A percentile compares a stretch with the other conserved stretches of the same genome.
Conservation (phyloP, 129 eudicot species). For the Silybum marianum region DNA sequence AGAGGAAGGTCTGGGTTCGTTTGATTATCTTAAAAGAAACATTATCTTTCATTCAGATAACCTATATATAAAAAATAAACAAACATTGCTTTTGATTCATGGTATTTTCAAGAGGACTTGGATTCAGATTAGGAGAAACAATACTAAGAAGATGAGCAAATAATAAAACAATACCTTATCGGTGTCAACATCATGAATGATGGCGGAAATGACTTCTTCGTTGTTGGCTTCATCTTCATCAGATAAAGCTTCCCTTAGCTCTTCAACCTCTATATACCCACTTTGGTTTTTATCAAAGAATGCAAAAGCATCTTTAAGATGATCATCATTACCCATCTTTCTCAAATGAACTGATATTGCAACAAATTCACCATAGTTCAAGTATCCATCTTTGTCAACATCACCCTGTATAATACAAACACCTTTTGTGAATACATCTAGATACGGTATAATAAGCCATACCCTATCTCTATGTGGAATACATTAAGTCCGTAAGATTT, state of each 20-base stretch:
- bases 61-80: too few species aligned
- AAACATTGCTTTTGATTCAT: too few species aligned
- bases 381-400: slow-evolving; percentile 83
- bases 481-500: too few species aligned
- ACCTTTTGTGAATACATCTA: not conserved
- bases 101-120: too few species aligned
- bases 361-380: slow-evolving; percentile 80
- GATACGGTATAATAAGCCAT: too few species aligned
- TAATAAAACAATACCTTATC: slow-evolving; percentile 62
- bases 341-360: slow-evolving; percentile 84
- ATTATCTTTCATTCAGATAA: too few species aligned
- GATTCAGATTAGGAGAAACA: not conserved
- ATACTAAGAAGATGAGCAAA: not conserved
- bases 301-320: slow-evolving; percentile 76
- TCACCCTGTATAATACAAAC: slow-evolving; percentile 70
- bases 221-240: slow-evolving; percentile 69
- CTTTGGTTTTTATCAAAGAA: slow-evolving; percentile 78
- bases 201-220: slow-evolving; percentile 86
- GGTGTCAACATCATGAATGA: slow-evolving; percentile 92
- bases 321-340: slow-evolving; percentile 93
- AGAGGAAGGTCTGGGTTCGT: too few species aligned
- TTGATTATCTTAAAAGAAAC: too few species aligned
- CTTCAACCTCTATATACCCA: slow-evolving; percentile 88
- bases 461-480: too few species aligned
- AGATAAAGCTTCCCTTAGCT: slow-evolving; percentile 76